Conservation (phyloP, 2,329 filamentous ascomycete genomes). For the Fusarium chuoi region DNA sequence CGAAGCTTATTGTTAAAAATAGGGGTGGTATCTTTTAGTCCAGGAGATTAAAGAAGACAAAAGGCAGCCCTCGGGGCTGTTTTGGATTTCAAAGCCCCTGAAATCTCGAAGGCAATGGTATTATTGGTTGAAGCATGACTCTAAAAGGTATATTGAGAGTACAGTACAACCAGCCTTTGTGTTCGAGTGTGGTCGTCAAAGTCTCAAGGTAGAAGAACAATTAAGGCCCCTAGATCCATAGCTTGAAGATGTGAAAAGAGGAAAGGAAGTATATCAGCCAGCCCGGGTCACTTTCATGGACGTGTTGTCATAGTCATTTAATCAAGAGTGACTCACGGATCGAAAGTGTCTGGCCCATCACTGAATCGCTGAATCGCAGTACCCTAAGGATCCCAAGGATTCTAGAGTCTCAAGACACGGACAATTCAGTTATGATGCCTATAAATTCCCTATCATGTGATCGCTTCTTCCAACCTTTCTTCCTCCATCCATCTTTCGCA, state of each 20-base stretch:
- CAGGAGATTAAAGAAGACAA: not conserved
- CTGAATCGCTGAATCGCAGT: not conserved
- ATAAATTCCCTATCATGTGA: not conserved
- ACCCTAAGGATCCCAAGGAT: not conserved
- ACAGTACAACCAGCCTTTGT: not conserved
- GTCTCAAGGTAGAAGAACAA: not conserved
- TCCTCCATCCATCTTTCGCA: not conserved
- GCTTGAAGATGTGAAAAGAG: not conserved
- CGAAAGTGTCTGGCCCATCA: not conserved
- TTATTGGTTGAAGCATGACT: too few species aligned
- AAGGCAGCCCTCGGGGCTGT: not conserved
- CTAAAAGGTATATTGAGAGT: not conserved
- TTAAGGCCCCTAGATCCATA: accelerated
- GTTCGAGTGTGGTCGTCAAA: accelerated
- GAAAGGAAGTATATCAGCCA: not conserved
- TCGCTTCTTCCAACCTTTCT: not conserved
- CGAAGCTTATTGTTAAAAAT: too few species aligned
- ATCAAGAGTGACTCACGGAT: not conserved
- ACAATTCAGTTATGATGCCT: not conserved
- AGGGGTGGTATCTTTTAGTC: too few species aligned
- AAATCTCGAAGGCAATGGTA: too few species aligned
- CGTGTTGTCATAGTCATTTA: not conserved
- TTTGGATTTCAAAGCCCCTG: not conserved
- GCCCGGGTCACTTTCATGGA: not conserved
- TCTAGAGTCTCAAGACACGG: not conserved